phyloP scores from a whole-genome alignment of 2,329 filamentous ascomycete species.

The Cordyceps tenuipes region DNA sequence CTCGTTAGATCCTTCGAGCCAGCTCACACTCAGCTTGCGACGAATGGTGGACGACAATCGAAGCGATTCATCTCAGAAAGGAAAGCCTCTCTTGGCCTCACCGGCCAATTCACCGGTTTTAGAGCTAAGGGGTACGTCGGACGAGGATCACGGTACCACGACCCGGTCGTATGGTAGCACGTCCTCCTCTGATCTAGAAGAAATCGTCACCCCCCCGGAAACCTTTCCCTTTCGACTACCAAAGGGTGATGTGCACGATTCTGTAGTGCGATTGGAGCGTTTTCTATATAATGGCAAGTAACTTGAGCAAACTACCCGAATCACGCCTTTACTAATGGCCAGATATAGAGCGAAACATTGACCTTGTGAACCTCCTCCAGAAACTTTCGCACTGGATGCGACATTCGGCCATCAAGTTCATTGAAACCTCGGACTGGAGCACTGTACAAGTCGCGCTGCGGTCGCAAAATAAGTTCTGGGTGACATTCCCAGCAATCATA shows the following conservation, averaged over 20 bases:
- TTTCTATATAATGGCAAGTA: conserved; percentile 27
- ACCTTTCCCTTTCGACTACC: conserved; percentile 38
- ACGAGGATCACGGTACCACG: background rate
- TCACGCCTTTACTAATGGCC: background rate
- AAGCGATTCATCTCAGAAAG: background rate
- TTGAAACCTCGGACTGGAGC: conserved; percentile 30
- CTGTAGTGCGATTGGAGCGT: conserved; percentile 27
- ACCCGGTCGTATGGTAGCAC: background rate
- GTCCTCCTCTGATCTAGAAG: conserved; percentile 2
- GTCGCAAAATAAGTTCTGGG: conserved; percentile 5
- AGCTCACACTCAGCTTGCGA: conserved; percentile 7
- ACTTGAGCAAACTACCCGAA: background rate
- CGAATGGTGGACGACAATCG: background rate
- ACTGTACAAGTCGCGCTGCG: background rate
- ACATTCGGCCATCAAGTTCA: conserved; percentile 33
- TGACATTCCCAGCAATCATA: background rate
- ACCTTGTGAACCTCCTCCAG: background rate
- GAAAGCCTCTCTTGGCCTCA: background rate
- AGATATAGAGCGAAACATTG: background rate
- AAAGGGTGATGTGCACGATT: conserved; percentile 23
- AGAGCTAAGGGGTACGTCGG: background rate
- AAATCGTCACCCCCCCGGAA: conserved; percentile 3
- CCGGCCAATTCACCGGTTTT: background rate
- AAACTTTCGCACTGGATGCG: conserved; percentile 37
- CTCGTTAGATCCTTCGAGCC: background rate